Base-by-base conservation (phyloP, 2,329 filamentous ascomycete genomes). In the Coniochaeta sp. region DNA sequence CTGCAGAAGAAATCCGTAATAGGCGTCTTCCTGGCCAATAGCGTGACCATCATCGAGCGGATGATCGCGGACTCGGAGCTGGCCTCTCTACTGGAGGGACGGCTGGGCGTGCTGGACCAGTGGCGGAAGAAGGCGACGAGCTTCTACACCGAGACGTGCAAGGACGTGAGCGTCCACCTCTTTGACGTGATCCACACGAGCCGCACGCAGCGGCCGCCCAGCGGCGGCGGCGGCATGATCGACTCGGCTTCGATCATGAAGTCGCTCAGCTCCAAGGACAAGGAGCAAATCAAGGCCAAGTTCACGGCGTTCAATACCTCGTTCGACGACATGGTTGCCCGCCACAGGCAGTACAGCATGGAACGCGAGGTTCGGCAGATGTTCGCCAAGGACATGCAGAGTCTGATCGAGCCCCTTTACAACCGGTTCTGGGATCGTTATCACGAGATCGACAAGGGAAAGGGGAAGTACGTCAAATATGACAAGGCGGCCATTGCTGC, bases 391-490 rank as follows among this genome's bases (percentile, higher is more conserved):
- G 93, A 97, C 70, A 88, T 98, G 64, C 91, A 95, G 72, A 88
- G 88, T 67, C 91, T 96, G 77, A 88, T 99, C 60, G 93, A 98
- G 76, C 93, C 93, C 59, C 81, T 99, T 16, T 99, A 99, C 76
- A 89, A 89, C 63, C 84, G 95, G 54, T 99, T 99, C 76, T 98
- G 91, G 87, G 95, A 98, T 75, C 85, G 93, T 30, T 99, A 99
- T 72, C 93, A 97, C 72, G 95, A 98, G 75, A 87, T 98, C 65
- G 93, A 98, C 76, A 97, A 96, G 79, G 95, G 95, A 62, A 96
- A 93, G 76, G 93, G 93, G 66, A 99, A 99, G 75, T 96, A 98
- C 74, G 92, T 96, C 72, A 97, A 96, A 78, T 98, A 96, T 72
- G 93, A 97, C 77, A 97, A 97, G 79, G 81, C 81, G 44, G 84